phyloP scores from a whole-genome alignment of 108 stramenopile species.

The Cylindrotheca fusiformis region DNA sequence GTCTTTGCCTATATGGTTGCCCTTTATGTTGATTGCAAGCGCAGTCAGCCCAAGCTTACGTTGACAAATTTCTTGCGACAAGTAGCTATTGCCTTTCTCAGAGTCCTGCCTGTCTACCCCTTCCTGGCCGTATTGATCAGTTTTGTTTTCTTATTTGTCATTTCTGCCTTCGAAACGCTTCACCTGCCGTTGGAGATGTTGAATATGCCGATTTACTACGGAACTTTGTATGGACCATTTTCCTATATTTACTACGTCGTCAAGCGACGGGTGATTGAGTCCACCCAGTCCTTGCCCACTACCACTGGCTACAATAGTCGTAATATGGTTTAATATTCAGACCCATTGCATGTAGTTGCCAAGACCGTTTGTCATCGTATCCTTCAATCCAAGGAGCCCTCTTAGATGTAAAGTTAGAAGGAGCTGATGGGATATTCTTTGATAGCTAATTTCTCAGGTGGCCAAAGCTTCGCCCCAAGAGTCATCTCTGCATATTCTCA shows the following conservation, averaged over 20 bases:
- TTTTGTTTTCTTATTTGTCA: slow-evolving; percentile 71
- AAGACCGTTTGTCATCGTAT: too few relatives aligned
- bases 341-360: too few relatives aligned
- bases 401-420: too few relatives aligned
- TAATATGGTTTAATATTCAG: too few relatives aligned
- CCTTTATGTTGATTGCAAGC: slow-evolving; percentile 63
- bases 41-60: slow-evolving; percentile 2
- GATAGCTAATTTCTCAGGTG: too few relatives aligned
- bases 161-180: slow-evolving; percentile 57
- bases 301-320: too few relatives aligned
- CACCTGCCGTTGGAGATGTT: slow-evolving; percentile 46
- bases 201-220: slow-evolving; percentile 78
- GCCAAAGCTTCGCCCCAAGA: too few relatives aligned
- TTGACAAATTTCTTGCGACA: slow-evolving; percentile 32
- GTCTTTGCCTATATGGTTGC: slow-evolving; percentile 52
- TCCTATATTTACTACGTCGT: slow-evolving; percentile 66
- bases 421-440: too few relatives aligned
- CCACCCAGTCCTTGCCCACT: background rate
- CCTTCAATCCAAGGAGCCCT: too few relatives aligned
- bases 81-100: slow-evolving; percentile 47
- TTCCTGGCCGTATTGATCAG: slow-evolving; percentile 76
- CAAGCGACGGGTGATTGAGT: slow-evolving; percentile 37
- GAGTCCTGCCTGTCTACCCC: slow-evolving; percentile 70
- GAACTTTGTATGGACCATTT: slow-evolving; percentile 78
- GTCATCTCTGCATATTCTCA: too few relatives aligned